Evolutionary conservation across 2,329 filamentous ascomycete species (phyloP), one percentile per base, ranked within the genome.

Genomic region (Fusarium sororula): DNA sequence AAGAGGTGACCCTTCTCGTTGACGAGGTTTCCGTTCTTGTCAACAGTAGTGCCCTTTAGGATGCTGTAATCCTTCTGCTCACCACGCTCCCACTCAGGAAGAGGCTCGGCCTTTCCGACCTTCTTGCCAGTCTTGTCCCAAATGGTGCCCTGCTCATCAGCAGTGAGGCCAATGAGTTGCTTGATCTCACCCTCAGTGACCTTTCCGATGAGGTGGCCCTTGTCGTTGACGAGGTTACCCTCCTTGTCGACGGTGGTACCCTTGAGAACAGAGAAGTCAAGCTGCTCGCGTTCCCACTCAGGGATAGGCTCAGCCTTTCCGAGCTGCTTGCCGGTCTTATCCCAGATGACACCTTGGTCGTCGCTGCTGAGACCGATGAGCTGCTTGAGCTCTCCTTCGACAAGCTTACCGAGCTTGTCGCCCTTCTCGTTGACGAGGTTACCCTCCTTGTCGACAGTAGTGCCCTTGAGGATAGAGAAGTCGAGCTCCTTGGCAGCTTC

Each of bases 101-200:
- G 93, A 66, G 91, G 90, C 79, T 94, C 91, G 6, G 90, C 91
- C 70, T 87, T 89, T 41, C 91, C 92, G 38, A 93, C 85, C 18
- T 85, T 85, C 78, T 93, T 93, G 28, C 91, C 91, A 12, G 63
- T 75, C 18, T 85, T 88, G 77, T 93, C 91, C 11, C 91, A 82
- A 41, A 93, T 88, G 48, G 92, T 90, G 11, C 91, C 91, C 54
- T 93, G 91, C 26, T 90, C 84, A 63, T 93, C 91, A 26, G 93
- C 89, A 35, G 85, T 83, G 79, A 90, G 91, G 41, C 91, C 91
- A 57, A 89, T 86, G 22, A 93, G 86, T 67, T 92, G 85, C 80
- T 90, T 88, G 32, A 89, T 77, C 39, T 90, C 88, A 37, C 92
- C 92, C 74, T 91, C 87, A 37, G 88, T 82, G 20, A 94, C 84